Conservation (phyloP, 805 yeast species). For the Starmerella cellae region DNA sequence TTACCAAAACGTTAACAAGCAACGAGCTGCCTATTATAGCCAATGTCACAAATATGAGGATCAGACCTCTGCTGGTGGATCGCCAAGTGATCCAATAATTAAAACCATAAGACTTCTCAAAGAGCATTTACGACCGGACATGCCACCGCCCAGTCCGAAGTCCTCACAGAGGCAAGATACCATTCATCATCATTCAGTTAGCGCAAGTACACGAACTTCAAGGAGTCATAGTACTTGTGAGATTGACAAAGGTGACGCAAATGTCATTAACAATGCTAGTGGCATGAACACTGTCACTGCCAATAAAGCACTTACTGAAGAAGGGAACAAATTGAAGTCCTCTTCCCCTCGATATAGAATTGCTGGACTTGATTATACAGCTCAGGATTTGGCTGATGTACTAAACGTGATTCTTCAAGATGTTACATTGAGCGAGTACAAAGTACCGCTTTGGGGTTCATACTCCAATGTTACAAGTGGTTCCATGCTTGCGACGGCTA, state of each 20-base stretch:
- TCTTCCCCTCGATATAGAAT: slow-evolving; percentile 4
- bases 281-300: background rate
- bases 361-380: slow-evolving; percentile 28
- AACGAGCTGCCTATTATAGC: slow-evolving; percentile 50
- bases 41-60: slow-evolving; percentile 61
- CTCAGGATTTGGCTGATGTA: slow-evolving; percentile 31
- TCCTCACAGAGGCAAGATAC: too few relatives aligned
- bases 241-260: too few relatives aligned
- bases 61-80: slow-evolving; percentile 7
- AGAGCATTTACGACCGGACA: slow-evolving; percentile 4
- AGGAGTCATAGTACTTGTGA: too few relatives aligned
- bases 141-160: background rate
- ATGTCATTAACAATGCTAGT: too few relatives aligned
- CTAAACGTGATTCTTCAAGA: slow-evolving; percentile 33
- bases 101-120: slow-evolving; percentile 9
- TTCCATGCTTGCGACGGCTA: slow-evolving; percentile 44
- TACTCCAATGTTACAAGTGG: slow-evolving; percentile 53
- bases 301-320: background rate
- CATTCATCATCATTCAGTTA: too few relatives aligned
- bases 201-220: background rate
- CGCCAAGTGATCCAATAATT: slow-evolving; percentile 15
- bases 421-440: slow-evolving; percentile 42
- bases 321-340: background rate
- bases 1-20: slow-evolving; percentile 34
- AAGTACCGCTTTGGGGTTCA: slow-evolving; percentile 55